These are phyloP conservation scores for Tillandsia fasciculata DNA, from an alignment of 176 grass and related monocot genomes.

Conservation along the genomic window DNA sequence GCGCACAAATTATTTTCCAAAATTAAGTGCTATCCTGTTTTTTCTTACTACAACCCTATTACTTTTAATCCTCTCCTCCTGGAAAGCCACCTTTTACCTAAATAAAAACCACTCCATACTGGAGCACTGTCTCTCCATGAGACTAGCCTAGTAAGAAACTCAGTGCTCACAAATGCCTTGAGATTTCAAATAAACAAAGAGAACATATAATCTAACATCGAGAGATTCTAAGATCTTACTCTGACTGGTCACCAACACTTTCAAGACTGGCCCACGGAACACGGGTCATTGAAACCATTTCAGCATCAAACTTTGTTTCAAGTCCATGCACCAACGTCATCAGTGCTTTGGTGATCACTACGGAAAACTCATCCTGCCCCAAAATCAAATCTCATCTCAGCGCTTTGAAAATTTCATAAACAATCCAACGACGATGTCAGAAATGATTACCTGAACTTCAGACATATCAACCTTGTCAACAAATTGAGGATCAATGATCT, in stretches of 20 bases:
- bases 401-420: background rate
- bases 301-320: slow-evolving; percentile 97
- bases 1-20: no score
- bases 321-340: slow-evolving; percentile 94
- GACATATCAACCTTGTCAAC: slow-evolving; percentile 89
- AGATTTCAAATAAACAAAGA: background rate
- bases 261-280: slow-evolving; percentile 94
- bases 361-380: slow-evolving; percentile 88
- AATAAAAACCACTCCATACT: no score
- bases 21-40: no score
- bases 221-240: slow-evolving; percentile 45
- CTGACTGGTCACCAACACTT: slow-evolving; percentile 97
- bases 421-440: background rate
- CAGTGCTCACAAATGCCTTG: background rate
- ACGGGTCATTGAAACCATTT: slow-evolving; percentile 93
- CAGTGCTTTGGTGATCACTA: slow-evolving; percentile 86
- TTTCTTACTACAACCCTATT: no score
- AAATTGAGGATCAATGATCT: slow-evolving; percentile 88
- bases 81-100: no score
- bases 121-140: no score
- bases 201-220: background rate
- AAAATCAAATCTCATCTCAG: background rate
- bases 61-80: no score
- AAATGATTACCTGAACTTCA: slow-evolving; percentile 78
- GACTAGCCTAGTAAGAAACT: no score